Conservation (phyloP, 1,284 basidiomycete genomes). For the Ceratobasidium sp. region DNA sequence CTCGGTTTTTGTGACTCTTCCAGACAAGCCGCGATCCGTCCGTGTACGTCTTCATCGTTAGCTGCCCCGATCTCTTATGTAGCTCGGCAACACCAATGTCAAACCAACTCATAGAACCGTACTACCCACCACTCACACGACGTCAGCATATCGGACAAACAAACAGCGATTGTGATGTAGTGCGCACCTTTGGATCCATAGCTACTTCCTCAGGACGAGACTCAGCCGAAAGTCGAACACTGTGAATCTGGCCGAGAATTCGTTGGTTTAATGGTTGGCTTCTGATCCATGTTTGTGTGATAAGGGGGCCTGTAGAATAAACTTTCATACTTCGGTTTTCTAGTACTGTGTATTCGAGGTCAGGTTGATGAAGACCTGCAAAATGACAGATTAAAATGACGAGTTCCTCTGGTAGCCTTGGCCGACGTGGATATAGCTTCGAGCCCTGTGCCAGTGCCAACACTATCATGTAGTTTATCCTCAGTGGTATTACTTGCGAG, state of each 20-base stretch:
- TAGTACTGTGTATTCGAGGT: not conserved
- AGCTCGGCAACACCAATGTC: slow-evolving; percentile 4
- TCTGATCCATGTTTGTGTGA: not conserved
- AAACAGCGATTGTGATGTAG: not conserved
- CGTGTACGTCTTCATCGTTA: not conserved
- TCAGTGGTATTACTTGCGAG: slow-evolving; percentile 29
- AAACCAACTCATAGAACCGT: slow-evolving; percentile 25
- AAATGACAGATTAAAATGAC: slow-evolving; percentile 30
- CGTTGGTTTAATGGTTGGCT: not conserved
- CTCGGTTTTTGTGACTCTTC: slow-evolving; percentile 22
- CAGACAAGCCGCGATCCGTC: slow-evolving; percentile 13
- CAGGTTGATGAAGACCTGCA: not conserved
- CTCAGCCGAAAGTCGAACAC: not conserved
- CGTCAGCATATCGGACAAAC: not conserved
- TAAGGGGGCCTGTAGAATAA: not conserved
- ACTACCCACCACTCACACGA: not conserved
- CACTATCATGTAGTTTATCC: slow-evolving; percentile 16
- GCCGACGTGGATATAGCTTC: slow-evolving; percentile 8
- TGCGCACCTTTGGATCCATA: slow-evolving; percentile 11
- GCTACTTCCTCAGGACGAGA: slow-evolving; percentile 17
- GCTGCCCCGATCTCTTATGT: not conserved
- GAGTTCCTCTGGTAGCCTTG: slow-evolving; percentile 24
- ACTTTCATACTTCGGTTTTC: not conserved
- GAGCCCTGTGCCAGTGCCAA: slow-evolving; percentile 16
- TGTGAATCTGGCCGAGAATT: slow-evolving; percentile 22